Percentiles rank a stretch among this genome's conserved stretches.
Evolutionary conservation across 2,329 filamentous ascomycete species (phyloP).

Genomic region (Penicillium sp.): DNA sequence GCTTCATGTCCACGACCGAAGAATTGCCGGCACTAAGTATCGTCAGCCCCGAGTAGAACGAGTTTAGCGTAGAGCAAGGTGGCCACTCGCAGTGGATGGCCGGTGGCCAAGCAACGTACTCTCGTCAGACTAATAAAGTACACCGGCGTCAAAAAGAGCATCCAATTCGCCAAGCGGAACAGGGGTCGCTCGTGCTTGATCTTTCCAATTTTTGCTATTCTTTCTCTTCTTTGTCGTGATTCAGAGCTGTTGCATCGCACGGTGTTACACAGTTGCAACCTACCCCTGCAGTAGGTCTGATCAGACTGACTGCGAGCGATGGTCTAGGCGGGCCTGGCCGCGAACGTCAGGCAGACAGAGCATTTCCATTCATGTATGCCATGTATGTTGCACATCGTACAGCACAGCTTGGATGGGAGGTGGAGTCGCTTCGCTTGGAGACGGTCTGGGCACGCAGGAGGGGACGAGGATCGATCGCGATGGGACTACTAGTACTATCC

Average conservation of each 20-base stretch:
- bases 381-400: too few relatives aligned
- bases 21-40: not conserved
- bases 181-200: not conserved
- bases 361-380: not conserved
- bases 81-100: not conserved
- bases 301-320: not conserved
- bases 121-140: not conserved
- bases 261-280: not conserved
- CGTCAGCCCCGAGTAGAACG: not conserved
- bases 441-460: not conserved
- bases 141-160: not conserved
- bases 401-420: too few relatives aligned
- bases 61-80: not conserved
- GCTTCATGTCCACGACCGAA: not conserved
- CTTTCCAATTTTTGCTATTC: not conserved
- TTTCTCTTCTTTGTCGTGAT: not conserved
- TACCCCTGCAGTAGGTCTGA: slow-evolving; percentile 9
- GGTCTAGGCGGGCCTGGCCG: slow-evolving; percentile 2
- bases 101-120: not conserved
- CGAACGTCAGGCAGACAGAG: not conserved
- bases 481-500: not conserved
- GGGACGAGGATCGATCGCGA: not conserved
- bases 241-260: not conserved
- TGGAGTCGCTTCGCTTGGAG: not conserved
- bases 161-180: not conserved